Conservation (phyloP, 2,329 filamentous ascomycete genomes). For the Xylariaceae sp. region DNA sequence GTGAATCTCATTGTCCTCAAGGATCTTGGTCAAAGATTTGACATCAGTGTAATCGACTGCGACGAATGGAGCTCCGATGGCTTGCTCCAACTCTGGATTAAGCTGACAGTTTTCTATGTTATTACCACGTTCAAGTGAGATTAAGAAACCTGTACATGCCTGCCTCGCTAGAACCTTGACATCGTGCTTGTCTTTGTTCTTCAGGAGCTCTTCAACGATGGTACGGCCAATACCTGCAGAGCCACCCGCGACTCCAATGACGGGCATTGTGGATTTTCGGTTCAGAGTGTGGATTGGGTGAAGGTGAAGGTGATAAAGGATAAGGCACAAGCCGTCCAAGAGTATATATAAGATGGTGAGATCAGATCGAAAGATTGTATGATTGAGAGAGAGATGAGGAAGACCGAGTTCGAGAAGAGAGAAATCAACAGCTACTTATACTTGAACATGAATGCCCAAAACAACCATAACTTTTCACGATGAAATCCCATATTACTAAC, state of each 20-base stretch:
- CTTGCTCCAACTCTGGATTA: constrained; percentile 5
- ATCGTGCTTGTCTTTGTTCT: constrained; percentile 5
- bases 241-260: constrained; percentile 7
- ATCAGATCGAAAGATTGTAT: neutral
- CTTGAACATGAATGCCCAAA: neutral
- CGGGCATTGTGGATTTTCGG: constrained; percentile 5
- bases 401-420: too few relatives aligned
- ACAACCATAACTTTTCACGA: neutral
- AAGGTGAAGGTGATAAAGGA: neutral
- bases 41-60: constrained; percentile 3
- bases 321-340: too few relatives aligned
- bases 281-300: neutral
- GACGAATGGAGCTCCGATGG: constrained; percentile 3
- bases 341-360: too few relatives aligned
- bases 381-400: neutral
- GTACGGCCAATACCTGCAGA: constrained; percentile 6
- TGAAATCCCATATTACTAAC: too few relatives aligned
- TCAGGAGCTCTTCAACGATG: constrained; percentile 8
- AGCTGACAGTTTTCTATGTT: constrained; percentile 1
- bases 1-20: constrained; percentile 8
- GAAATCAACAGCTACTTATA: too few relatives aligned
- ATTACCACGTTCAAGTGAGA: neutral
- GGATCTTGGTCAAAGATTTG: neutral
- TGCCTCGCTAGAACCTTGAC: constrained; percentile 7
- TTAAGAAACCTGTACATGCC: neutral